These are phyloP conservation scores for Pichia norvegensis DNA, from an alignment of 1,139 yeast genomes.

Conservation along the genomic window DNA sequence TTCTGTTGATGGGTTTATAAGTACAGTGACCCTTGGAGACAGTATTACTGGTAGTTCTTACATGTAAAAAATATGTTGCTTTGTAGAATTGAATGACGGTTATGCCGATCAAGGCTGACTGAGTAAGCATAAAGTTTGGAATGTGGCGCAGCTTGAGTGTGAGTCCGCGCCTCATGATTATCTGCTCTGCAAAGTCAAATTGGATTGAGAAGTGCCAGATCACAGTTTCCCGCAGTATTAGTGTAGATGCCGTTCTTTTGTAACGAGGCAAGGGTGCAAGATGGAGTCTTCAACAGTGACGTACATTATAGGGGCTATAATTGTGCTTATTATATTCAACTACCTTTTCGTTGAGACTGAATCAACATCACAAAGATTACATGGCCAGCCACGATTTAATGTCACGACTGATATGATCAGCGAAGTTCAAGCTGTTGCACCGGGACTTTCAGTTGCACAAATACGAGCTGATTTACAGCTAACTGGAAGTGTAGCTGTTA, in stretches of 20 bases:
- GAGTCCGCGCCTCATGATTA: too few species aligned
- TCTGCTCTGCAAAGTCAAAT: too few species aligned
- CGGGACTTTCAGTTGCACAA: conserved; percentile 61
- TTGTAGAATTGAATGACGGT: too few species aligned
- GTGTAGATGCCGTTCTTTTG: too few species aligned
- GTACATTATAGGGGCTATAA: conserved; percentile 3
- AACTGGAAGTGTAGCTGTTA: conserved; percentile 73
- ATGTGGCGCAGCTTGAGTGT: too few species aligned
- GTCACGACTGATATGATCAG: conserved; percentile 70
- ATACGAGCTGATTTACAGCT: conserved; percentile 51
- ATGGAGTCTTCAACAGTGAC: conserved; percentile 9
- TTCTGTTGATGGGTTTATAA: conserved; percentile 94
- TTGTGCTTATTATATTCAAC: conserved; percentile 46
- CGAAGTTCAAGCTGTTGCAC: conserved; percentile 78
- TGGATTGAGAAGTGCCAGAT: too few species aligned
- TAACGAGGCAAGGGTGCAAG: too few species aligned
- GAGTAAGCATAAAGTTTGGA: too few species aligned
- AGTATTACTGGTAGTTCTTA: conserved; percentile 17
- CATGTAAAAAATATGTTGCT: background rate
- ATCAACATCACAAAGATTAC: conserved; percentile 14
- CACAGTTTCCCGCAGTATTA: too few species aligned
- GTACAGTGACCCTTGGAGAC: conserved; percentile 45
- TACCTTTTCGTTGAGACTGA: conserved; percentile 42
- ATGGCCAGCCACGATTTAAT: conserved; percentile 7
- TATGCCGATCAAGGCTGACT: too few species aligned